Base-by-base conservation (phyloP, 441 rosid genomes). In the Brassica balearica region DNA sequence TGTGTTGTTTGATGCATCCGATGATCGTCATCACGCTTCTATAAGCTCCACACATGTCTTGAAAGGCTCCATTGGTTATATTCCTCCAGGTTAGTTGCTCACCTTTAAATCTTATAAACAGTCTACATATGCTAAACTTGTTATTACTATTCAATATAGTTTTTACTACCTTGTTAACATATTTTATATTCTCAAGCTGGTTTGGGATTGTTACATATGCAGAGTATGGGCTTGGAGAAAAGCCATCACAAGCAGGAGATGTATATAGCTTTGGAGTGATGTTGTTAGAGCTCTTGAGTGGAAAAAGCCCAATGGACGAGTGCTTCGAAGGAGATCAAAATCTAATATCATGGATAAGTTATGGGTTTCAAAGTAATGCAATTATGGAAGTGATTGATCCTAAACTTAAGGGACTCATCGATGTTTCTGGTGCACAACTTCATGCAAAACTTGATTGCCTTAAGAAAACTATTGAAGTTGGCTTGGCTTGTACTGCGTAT, bases 51-150 rank as follows among this genome's bases (percentile, higher is more conserved):
- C 84, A 2, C 72, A 68, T 66, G 85, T 55, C 43, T 60, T 88
- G 19, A 88, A 83, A 38, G 92, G 91, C 56, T 84, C 90, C 14
- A 73, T 87, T 23, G 90, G 91, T 10, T 87, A 87, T 77, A 83
- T 86, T 64, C 85, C 91, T 64, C 91, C 90, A 81, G 89, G 92
- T 88, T 15, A 77, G 79, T 68, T 25, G 4, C 8, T 59, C 2
- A 25, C 2, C 4, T 65, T 5, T 61, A 25, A 12, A 34, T 65
- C 8, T 63, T 32, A 32, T 25, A 25, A 61, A 4, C 0, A 61
- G 6, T 0, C 7, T 60, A 60, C 15, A 5, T 23, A 60, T 61
- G 17, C 36, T 61, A 25, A 58, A 25, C 1, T 61, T 0, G 9
- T 25, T 12, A 20, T 10, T 23, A 10, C 46, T 41, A 15, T 55